Base-by-base conservation (phyloP, 371 early-diverging fungal genomes). In the Apophysomyces variabilis region DNA sequence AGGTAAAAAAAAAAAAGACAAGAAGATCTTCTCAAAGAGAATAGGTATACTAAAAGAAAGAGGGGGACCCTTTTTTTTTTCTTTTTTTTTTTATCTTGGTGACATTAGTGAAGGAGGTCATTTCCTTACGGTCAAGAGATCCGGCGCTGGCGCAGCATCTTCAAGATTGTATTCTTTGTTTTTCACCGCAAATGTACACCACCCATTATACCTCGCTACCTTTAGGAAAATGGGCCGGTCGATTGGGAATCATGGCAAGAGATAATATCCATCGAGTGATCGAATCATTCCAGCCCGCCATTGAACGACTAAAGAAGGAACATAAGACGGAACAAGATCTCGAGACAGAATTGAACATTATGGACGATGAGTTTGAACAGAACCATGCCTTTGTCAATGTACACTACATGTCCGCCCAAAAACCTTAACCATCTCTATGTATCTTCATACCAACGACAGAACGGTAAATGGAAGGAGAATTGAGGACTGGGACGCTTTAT, bases 361-460 rank as follows among this genome's bases (percentile, higher is more conserved):
- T 50, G 54, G 54, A 50, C 11, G 54, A 50, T 5, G 54, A 50
- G 21, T 50, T 50, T 50, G 54, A 50, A 8, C 21, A 11, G 21
- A 50, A 50, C 54, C 54, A 50, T 50, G 54, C 54, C 54, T 50
- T 50, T 50, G 54, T 50, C 9, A 50, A 50, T 50, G 54, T 50
- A 21, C 54, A 50, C 16, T 50, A 50, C 9, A 50, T 50, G 54
- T 50, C 54, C 21, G 54, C 54, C 21, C 54, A 50, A 50, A 50
- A 50, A 32, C 9, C 21, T 21, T 50, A 50, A 50, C 54, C 16
- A 50, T 16, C 21, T 50, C 8, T 50, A 50, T 50, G 54, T 26
- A 50, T 21, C 0, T 41, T 50, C 3, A 26, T 50, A 9, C 8
- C 21, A 18, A 18, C 18, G 16, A 1, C n/a, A 21, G 54, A 21